Conservation (phyloP, 768 basidiomycete species). For the Xerocomellus dryophilus region DNA sequence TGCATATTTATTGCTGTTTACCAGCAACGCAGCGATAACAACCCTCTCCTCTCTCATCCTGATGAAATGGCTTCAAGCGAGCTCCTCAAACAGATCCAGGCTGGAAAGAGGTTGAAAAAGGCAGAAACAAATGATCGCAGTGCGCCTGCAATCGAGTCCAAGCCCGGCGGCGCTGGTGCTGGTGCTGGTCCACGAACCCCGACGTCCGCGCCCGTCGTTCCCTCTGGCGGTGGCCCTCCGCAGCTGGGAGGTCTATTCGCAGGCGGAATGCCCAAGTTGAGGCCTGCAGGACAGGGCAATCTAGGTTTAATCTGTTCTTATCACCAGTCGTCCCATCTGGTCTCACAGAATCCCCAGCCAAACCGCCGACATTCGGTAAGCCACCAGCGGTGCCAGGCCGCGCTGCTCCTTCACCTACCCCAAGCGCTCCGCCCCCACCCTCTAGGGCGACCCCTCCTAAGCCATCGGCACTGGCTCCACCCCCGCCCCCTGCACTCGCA, state of each 20-base stretch:
- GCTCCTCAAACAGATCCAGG: constrained; percentile 77
- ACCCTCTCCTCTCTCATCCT: not conserved
- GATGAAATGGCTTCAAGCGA: constrained; percentile 66
- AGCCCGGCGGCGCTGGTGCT: constrained; percentile 44
- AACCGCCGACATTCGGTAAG: constrained; percentile 60
- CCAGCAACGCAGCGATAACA: not conserved
- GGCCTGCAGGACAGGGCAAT: constrained; percentile 65
- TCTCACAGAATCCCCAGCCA: constrained; percentile 40
- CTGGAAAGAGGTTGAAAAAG: constrained; percentile 80
- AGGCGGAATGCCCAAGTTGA: constrained; percentile 88
- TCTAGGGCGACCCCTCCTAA: constrained; percentile 29
- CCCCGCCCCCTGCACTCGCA: constrained; percentile 26
- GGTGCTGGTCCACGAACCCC: constrained; percentile 30
- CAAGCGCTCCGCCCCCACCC: constrained; percentile 30
- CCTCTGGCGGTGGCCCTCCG: constrained; percentile 54
- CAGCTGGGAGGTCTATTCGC: constrained; percentile 86
- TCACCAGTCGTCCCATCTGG: constrained; percentile 3
- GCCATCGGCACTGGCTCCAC: constrained; percentile 29
- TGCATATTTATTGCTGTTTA: constrained; percentile 20
- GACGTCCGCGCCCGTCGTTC: constrained; percentile 14
- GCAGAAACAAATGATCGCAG: constrained; percentile 80
- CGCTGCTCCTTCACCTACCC: constrained; percentile 30
- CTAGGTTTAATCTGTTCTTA: constrained; percentile 42
- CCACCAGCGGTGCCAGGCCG: constrained; percentile 64
- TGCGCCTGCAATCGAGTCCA: constrained; percentile 54